A percentile compares a stretch with the other conserved stretches of the same genome.
Conservation (phyloP, 768 basidiomycete genomes). For the Lactifluus piperatus region DNA sequence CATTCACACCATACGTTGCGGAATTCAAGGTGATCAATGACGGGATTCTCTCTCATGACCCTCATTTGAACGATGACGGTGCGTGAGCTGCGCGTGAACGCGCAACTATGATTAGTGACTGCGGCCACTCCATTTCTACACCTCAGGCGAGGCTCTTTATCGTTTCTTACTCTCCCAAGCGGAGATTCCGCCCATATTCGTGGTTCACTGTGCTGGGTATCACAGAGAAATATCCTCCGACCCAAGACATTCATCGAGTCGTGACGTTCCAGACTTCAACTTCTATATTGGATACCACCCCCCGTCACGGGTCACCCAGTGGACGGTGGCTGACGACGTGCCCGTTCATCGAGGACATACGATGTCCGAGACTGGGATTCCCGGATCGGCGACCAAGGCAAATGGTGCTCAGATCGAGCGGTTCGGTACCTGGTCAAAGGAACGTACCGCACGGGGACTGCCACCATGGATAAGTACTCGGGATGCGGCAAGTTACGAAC, state of each 20-base stretch:
- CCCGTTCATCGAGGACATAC: slow-evolving; percentile 56
- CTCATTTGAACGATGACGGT: too few relatives aligned
- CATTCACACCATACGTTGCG: too few relatives aligned
- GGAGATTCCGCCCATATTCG: neutral
- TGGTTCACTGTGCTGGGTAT: neutral
- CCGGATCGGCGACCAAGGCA: slow-evolving; percentile 31
- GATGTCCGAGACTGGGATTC: slow-evolving; percentile 43
- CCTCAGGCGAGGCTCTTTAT: neutral
- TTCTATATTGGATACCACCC: slow-evolving; percentile 51
- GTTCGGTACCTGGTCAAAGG: slow-evolving; percentile 36
- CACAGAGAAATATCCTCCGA: too few relatives aligned
- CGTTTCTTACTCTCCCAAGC: neutral
- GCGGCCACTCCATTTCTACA: neutral
- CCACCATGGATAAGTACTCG: slow-evolving; percentile 33
- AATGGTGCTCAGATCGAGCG: slow-evolving; percentile 34
- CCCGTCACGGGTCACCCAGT: slow-evolving; percentile 35
- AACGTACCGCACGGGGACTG: slow-evolving; percentile 38
- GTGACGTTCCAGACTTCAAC: slow-evolving; percentile 66
- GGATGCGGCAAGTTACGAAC: slow-evolving; percentile 3
- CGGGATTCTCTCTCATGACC: neutral
- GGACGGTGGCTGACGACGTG: slow-evolving; percentile 51
- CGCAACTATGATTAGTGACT: neutral
- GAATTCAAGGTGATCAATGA: too few relatives aligned
- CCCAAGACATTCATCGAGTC: too few relatives aligned
- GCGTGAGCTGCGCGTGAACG: neutral